phyloP scores from a whole-genome alignment of 768 basidiomycete genomes.

The Pisolithus orientalis region DNA sequence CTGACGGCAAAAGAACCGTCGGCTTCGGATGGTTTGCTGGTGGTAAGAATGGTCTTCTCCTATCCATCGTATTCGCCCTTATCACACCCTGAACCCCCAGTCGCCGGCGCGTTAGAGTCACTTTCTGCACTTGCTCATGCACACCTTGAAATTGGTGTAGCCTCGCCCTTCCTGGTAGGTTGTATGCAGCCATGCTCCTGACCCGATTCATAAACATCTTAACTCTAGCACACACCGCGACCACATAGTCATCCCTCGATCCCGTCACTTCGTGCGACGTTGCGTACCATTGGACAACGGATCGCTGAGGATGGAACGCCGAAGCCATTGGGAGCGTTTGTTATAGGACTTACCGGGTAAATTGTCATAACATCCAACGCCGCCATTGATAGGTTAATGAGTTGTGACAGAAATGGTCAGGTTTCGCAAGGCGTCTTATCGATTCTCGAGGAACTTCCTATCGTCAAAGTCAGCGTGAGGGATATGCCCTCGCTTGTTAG shows the following conservation, averaged over 20 bases:
- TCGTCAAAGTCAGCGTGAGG: conserved; percentile 46
- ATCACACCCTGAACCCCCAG: conserved; percentile 29
- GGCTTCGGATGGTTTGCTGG: conserved; percentile 94
- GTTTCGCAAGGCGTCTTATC: conserved; percentile 75
- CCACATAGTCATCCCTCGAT: conserved; percentile 70
- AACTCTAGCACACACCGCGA: conserved; percentile 57
- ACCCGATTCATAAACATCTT: not conserved
- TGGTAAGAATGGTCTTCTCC: conserved; percentile 37
- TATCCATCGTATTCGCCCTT: not conserved
- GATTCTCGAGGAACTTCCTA: conserved; percentile 66
- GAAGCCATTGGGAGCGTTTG: conserved; percentile 62
- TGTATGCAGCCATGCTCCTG: not conserved
- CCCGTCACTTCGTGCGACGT: conserved; percentile 40
- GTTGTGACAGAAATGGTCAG: conserved; percentile 57
- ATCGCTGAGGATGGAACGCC: conserved; percentile 57
- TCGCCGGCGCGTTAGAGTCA: conserved; percentile 81
- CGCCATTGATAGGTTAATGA: not conserved
- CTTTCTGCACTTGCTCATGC: conserved; percentile 72
- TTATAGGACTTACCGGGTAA: conserved; percentile 81
- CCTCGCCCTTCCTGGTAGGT: conserved; percentile 77
- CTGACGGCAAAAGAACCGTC: conserved; percentile 67
- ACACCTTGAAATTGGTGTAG: conserved; percentile 70
- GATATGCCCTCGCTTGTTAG: conserved; percentile 54
- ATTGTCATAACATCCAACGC: conserved; percentile 7
- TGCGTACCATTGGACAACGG: conserved; percentile 51